Evolutionary conservation across 2,329 filamentous ascomycete genomes (phyloP), one percentile per base, ranked within the genome.

Genomic region (Drechslerella coelobrocha): DNA sequence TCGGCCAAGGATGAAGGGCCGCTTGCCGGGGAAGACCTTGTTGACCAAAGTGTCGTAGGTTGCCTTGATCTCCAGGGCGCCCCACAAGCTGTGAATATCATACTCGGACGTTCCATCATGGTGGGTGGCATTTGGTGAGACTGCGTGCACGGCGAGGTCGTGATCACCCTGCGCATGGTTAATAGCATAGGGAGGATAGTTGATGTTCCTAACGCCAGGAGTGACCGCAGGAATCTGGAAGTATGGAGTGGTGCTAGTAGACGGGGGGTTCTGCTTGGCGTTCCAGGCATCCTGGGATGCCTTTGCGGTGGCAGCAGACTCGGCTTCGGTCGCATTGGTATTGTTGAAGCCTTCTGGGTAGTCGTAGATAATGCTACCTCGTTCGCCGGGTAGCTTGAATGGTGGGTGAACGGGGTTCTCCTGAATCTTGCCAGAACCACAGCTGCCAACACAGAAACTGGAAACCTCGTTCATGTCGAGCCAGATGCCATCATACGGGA

Each of bases 1-100:
- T 14, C 91, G 87, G 0, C 89, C 89, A 75, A 96, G 91, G 76
- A 96, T 89, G 79, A 95, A 90, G 0, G 91, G 91, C 0, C 91
- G 86, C 77, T 89, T 89, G 12, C 80, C 82, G 0, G 88, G 86
- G 68, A 86, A 85, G 17, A 90, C 81, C 1, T 81, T n/a, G n/a
- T n/a, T 78, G 2, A 88, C 80, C 29, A 94, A 84, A 63, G 86
- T 89, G 50, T 88, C 80, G 76, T 91, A 91, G 0, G 91, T 94
- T 8, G 89, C 89, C 68, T 89, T 89, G 62, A 91, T 81, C 73
- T 92, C 89, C 77, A 88, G 86, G 75, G 89, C 84, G 0, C 90
- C 90, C 75, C 83, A 93, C 0, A 94, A 79, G 76, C 90, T 94
- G 81, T 96, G 91, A 24, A 90, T 85, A 76, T 95, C 90, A 76